These are phyloP conservation scores for Dalechampia spathulata DNA, from an alignment of 441 rosid species.

Conservation along the genomic window DNA sequence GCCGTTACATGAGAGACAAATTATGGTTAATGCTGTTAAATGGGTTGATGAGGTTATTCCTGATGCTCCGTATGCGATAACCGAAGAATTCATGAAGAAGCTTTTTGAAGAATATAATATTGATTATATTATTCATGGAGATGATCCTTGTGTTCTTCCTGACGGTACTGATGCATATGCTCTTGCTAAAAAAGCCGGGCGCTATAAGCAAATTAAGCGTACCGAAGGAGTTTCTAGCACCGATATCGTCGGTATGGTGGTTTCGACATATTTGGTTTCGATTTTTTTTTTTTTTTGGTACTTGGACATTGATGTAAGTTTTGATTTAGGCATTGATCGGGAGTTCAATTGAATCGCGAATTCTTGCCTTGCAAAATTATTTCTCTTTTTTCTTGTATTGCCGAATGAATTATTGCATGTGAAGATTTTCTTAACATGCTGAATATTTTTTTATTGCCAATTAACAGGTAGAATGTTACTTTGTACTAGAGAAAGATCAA, in stretches of 20 bases:
- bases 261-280: background rate
- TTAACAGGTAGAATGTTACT: constrained; percentile 73
- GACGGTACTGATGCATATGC: constrained; percentile 65
- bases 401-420: too few relatives aligned
- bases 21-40: constrained; percentile 61
- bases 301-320: too few relatives aligned
- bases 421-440: too few relatives aligned
- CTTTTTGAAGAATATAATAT: constrained; percentile 49
- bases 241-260: constrained; percentile 42
- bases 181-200: constrained; percentile 59
- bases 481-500: constrained; percentile 62
- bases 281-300: background rate
- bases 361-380: too few relatives aligned
- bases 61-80: constrained; percentile 62
- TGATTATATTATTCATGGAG: constrained; percentile 64
- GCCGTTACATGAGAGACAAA: constrained; percentile 48
- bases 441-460: too few relatives aligned
- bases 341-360: too few relatives aligned
- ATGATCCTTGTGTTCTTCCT: constrained; percentile 60
- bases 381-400: too few relatives aligned
- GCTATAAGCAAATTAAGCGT: constrained; percentile 66
- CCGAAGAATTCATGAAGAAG: constrained; percentile 57
- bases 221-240: constrained; percentile 69
- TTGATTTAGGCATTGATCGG: too few relatives aligned
- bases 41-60: constrained; percentile 68